These are phyloP conservation scores for Venturia effusa DNA, from an alignment of 2,329 filamentous ascomycete species.

Conservation along the genomic window DNA sequence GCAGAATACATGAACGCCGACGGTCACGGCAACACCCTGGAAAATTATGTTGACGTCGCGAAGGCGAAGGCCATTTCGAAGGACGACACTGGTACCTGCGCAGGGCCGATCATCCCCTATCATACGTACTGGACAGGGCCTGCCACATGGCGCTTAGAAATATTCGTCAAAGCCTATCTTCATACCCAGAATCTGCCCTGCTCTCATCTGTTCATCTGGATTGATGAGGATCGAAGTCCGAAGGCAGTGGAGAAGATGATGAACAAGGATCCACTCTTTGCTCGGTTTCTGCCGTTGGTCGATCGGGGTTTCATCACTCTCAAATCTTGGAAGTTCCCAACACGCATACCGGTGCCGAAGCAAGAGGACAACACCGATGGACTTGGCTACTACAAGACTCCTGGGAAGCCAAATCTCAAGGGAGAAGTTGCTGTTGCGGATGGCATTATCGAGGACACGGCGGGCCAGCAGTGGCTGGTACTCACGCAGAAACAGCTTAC, in stretches of 20 bases:
- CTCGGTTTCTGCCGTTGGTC: conserved; percentile 42
- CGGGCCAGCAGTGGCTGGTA: conserved; percentile 42
- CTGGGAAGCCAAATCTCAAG: conserved; percentile 31
- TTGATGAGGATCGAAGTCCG: conserved; percentile 42
- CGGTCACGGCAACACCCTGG: conserved; percentile 28
- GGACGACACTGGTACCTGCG: conserved; percentile 38
- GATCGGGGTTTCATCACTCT: conserved; percentile 42
- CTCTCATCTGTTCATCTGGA: conserved; percentile 42
- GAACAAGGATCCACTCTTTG: conserved; percentile 40
- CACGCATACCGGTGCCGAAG: conserved; percentile 39
- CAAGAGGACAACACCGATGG: conserved; percentile 38
- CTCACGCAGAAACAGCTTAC: conserved; percentile 46
- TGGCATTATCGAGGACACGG: conserved; percentile 38
- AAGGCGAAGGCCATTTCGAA: conserved; percentile 19
- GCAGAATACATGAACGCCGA: conserved; percentile 33
- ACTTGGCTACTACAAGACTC: conserved; percentile 38
- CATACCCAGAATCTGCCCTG: conserved; percentile 47
- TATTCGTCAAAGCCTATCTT: conserved; percentile 46
- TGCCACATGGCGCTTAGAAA: conserved; percentile 45
- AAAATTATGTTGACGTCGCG: conserved; percentile 26
- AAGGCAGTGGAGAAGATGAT: conserved; percentile 42
- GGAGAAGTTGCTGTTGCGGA: conserved; percentile 37
- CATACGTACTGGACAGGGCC: conserved; percentile 48
- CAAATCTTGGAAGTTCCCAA: conserved; percentile 44
- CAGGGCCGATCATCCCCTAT: conserved; percentile 45